These are phyloP conservation scores for Saussurea involucrata DNA, from an alignment of 129 eudicot genomes.

Conservation along the genomic window DNA sequence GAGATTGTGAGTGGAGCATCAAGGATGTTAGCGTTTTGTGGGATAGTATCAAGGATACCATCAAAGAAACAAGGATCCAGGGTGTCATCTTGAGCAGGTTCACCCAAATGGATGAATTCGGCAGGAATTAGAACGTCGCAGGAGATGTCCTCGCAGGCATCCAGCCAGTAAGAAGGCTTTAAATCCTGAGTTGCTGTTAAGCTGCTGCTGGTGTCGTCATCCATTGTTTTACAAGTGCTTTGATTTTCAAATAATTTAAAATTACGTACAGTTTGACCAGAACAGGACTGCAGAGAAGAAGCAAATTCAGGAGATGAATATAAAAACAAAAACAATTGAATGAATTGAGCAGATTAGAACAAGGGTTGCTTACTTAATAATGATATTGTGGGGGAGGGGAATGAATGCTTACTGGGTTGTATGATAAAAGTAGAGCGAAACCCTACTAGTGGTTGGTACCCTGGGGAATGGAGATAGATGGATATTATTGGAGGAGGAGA, in stretches of 20 bases:
- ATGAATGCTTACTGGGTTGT: slow-evolving; percentile 16
- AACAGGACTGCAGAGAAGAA: slow-evolving; percentile 1
- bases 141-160: slow-evolving; percentile 87
- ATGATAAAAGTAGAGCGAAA: not conserved
- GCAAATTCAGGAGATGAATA: slow-evolving; percentile 2
- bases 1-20: slow-evolving; percentile 3
- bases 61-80: slow-evolving; percentile 70
- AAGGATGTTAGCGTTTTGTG: slow-evolving; percentile 30
- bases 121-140: slow-evolving; percentile 46
- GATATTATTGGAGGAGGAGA: not conserved
- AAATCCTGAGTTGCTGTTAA: slow-evolving; percentile 23
- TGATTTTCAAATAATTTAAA: not conserved
- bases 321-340: not conserved
- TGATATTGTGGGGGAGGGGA: no score
- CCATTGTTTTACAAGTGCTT: slow-evolving; percentile 29
- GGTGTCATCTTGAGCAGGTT: slow-evolving; percentile 17
- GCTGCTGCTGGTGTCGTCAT: slow-evolving; percentile 18
- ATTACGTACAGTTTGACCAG: not conserved
- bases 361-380: no score
- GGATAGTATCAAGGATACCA: slow-evolving; percentile 56
- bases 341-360: not conserved
- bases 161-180: slow-evolving; percentile 80
- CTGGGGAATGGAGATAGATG: not conserved
- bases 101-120: slow-evolving; percentile 31
- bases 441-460: not conserved